These are phyloP conservation scores for Leishmania amazonensis DNA, from an alignment of 208 protist genomes.

Conservation along the genomic window DNA sequence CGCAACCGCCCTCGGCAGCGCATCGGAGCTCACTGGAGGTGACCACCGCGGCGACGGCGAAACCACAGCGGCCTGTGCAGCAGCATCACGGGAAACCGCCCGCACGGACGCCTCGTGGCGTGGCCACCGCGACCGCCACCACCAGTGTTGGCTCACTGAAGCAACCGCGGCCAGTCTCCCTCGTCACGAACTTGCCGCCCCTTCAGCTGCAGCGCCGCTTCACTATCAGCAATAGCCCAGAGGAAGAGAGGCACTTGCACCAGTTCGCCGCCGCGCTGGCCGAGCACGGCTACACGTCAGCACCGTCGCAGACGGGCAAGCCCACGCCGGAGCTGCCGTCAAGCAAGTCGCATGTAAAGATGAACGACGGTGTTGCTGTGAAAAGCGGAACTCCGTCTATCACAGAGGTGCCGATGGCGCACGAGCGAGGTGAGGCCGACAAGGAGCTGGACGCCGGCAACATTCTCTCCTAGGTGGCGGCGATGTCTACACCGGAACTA, in stretches of 20 bases:
- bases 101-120: not conserved
- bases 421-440: not conserved
- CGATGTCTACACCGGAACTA: not conserved
- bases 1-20: not conserved
- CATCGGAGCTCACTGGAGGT: not conserved
- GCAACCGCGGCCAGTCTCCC: not conserved
- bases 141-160: not conserved
- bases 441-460: not conserved
- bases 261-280: constrained; percentile 29
- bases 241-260: constrained; percentile 19
- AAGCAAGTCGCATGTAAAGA: not conserved
- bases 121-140: not conserved
- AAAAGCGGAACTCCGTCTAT: not conserved
- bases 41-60: not conserved
- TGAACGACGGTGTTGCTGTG: not conserved
- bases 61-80: not conserved
- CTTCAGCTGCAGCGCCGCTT: constrained; percentile 27
- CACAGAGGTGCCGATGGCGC: not conserved
- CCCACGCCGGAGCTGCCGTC: not conserved
- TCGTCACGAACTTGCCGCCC: constrained; percentile 14
- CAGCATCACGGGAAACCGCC: not conserved
- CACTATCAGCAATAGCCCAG: constrained; percentile 3
- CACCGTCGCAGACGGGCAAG: not conserved
- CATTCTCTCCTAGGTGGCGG: not conserved
- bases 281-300: constrained; percentile 23